A percentile compares a stretch with the other conserved stretches of the same genome.
Evolutionary conservation across 352 stramenopile genomes (phyloP).

Genomic region (Globisporangium ultimum): DNA sequence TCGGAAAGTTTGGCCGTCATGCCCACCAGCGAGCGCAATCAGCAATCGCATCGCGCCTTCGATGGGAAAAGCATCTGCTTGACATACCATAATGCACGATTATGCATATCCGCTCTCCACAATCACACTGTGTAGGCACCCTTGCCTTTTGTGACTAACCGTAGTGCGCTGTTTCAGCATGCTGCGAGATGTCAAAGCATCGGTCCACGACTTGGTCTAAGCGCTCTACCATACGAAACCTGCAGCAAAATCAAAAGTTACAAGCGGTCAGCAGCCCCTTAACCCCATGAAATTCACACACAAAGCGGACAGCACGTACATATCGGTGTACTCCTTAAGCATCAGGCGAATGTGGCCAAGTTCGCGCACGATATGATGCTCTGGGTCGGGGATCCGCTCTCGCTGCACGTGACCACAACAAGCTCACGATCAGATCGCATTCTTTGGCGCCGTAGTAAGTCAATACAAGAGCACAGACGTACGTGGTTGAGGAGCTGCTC

Average conservation of each 20-base stretch:
- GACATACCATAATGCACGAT: not conserved
- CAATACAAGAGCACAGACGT: constrained; percentile 3
- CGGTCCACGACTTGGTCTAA: constrained; percentile 34
- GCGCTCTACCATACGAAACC: constrained; percentile 25
- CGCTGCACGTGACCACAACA: constrained; percentile 1
- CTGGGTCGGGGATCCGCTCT: not conserved
- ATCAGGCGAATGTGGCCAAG: constrained; percentile 12
- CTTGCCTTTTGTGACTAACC: constrained; percentile 7
- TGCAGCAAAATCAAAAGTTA: constrained; percentile 3
- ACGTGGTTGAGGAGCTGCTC: constrained; percentile 53
- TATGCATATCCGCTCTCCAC: not conserved
- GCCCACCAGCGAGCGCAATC: constrained; percentile 47
- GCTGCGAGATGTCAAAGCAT: constrained; percentile 21
- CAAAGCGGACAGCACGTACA: constrained; percentile 7
- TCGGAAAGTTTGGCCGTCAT: constrained; percentile 55
- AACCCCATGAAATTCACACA: not conserved
- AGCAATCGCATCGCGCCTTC: constrained; percentile 43
- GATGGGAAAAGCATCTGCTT: constrained; percentile 21
- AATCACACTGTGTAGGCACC: not conserved
- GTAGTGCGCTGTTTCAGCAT: constrained; percentile 1
- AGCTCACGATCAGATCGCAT: not conserved
- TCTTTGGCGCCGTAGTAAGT: not conserved
- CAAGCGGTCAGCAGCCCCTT: not conserved
- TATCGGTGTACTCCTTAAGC: constrained; percentile 12
- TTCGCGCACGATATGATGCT: not conserved